Evolutionary conservation across 768 basidiomycete genomes (phyloP), one percentile per base, ranked within the genome.

Genomic region (Cystobasidium onofrii): DNA sequence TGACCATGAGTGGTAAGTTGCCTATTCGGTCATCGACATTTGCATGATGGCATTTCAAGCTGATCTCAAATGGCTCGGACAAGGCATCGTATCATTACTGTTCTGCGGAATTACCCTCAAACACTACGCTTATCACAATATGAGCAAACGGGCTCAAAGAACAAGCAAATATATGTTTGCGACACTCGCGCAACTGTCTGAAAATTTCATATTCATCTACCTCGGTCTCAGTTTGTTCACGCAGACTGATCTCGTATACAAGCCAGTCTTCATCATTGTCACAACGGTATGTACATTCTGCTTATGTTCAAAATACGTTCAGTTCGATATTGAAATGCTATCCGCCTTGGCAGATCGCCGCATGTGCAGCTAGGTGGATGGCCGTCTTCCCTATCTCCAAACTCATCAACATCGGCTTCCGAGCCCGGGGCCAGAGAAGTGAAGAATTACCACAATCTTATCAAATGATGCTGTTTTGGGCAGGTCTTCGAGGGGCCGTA

Each of bases 391-490:
- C 95, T 0, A 85, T 98, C 20, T 91, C 92, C 1, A 90, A 94
- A 78, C 86, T 86, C 31, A 96, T 99, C 87, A 99, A 99, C 83
- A 85, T 96, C 76, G 88, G 97, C 84, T 89, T 88, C 77, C 84
- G 84, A 33, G 90, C 94, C 74, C 87, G 91, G 0, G 92, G 92
- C 0, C 90, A 93, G 78, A 12, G 46, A 10, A 44, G 39, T 25
- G 74, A 75, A 29, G 94, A 97, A 77, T 83, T 99, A 3, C 94
- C 96, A 0, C 94, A 98, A 81, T 93, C 92, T 13, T 97, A 99
- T 79, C 94, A 97, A 78, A 95, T 98, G 91, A 96, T 98, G 93
- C 83, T 98, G 18, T 98, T 98, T 82, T 99, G 95, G 96, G 95
- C 95, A 0, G 95, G 95, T 4, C 83, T 99, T 67, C 85, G 96